A percentile compares a stretch with the other conserved stretches of the same genome.
Evolutionary conservation across 306 rosid species (phyloP).

Genomic region (Gastrolobium bilobum): DNA sequence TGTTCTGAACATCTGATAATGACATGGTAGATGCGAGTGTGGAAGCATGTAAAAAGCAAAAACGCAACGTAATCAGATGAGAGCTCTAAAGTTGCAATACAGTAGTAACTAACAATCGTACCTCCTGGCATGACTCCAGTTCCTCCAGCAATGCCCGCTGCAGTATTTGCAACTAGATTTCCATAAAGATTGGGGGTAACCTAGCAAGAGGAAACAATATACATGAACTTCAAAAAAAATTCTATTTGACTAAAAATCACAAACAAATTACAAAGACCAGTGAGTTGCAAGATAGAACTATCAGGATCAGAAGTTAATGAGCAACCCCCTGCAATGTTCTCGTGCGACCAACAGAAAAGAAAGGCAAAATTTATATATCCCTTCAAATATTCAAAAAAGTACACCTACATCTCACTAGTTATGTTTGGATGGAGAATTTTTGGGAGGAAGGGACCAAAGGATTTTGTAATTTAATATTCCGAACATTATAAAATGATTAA

Average conservation of each 20-base stretch:
- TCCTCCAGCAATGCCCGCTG: conserved; percentile 99
- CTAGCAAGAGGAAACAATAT: conserved; percentile 57
- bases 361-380: background rate
- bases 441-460: background rate
- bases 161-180: conserved; percentile 94
- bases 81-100: conserved; percentile 31
- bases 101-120: conserved; percentile 39
- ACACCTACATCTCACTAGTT: background rate
- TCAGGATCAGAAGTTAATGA: conserved; percentile 14
- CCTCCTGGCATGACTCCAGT: conserved; percentile 99
- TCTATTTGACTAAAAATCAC: background rate
- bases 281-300: conserved; percentile 26
- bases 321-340: conserved; percentile 8
- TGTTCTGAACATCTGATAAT: conserved; percentile 21
- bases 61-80: conserved; percentile 1
- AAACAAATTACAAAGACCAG: conserved; percentile 12
- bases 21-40: background rate
- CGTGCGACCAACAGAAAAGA: conserved; percentile 17
- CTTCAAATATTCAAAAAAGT: conserved; percentile 16
- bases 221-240: conserved; percentile 31
- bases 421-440: background rate
- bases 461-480: background rate
- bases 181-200: conserved; percentile 98
- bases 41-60: conserved; percentile 14
- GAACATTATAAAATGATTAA: background rate